A percentile compares a stretch with the other conserved stretches of the same genome.
These are phyloP conservation scores for Saccharomyces eubayanus DNA, from an alignment of 805 yeast genomes.

Conservation along the genomic window DNA sequence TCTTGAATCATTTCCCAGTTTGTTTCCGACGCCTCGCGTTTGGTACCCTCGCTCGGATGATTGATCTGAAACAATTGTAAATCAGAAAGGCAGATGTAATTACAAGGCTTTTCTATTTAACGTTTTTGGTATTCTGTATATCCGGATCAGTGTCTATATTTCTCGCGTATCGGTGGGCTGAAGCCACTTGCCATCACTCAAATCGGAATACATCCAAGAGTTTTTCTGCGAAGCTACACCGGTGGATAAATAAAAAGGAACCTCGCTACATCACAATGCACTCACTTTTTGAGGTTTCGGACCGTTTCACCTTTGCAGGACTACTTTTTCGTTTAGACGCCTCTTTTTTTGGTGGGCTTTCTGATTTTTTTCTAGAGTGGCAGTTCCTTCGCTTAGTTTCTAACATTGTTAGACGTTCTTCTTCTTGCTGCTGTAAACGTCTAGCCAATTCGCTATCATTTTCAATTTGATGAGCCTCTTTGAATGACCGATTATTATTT, in stretches of 20 bases:
- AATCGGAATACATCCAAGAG: neutral
- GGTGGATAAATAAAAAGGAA: neutral
- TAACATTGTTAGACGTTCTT: conserved; percentile 36
- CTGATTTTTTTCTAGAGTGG: conserved; percentile 3
- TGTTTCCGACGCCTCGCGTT: neutral
- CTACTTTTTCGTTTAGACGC: conserved; percentile 1
- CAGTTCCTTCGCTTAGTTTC: conserved; percentile 31
- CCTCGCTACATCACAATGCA: conserved; percentile 8
- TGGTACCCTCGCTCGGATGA: neutral
- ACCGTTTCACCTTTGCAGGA: neutral
- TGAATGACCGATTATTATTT: neutral
- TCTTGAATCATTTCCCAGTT: neutral
- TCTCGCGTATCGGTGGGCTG: too few relatives aligned
- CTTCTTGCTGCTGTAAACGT: conserved; percentile 47
- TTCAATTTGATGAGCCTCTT: conserved; percentile 9
- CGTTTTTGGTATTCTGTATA: neutral
- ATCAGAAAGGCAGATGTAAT: neutral
- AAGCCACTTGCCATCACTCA: too few relatives aligned
- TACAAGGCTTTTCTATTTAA: neutral
- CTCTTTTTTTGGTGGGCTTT: conserved; percentile 4
- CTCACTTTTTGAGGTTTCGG: conserved; percentile 6
- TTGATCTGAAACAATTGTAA: neutral
- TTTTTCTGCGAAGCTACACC: neutral
- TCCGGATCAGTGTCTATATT: too few relatives aligned
- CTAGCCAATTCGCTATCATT: conserved; percentile 36